Percentiles rank a stretch among this genome's conserved stretches.
Evolutionary conservation across 305 asterid species (phyloP).

Genomic region (Rubia balearica): DNA sequence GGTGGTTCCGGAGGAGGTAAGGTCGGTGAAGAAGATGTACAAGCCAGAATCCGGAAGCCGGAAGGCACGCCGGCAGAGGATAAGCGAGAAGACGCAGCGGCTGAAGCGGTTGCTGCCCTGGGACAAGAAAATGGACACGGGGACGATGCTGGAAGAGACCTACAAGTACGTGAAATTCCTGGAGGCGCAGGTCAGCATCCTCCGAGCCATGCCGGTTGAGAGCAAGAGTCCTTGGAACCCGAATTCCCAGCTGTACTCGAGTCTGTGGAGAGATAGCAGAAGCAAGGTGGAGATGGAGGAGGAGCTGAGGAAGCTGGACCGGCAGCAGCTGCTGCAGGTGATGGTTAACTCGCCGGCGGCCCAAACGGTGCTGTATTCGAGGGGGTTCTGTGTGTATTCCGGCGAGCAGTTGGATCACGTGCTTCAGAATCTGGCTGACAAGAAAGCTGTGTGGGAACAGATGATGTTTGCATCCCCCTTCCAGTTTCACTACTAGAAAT

Average conservation of each 20-base stretch:
- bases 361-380: conserved; percentile 43
- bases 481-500: background rate
- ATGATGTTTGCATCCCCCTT: conserved; percentile 19
- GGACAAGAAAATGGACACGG: conserved; percentile 57
- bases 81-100: conserved; percentile 47
- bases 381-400: conserved; percentile 53
- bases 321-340: conserved; percentile 63
- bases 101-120: conserved; percentile 57
- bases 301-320: conserved; percentile 34
- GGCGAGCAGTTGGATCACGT: conserved; percentile 19
- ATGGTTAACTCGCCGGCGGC: conserved; percentile 56
- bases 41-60: conserved; percentile 11
- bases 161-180: conserved; percentile 66
- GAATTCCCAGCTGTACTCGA: background rate
- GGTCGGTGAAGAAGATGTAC: conserved; percentile 6
- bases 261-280: too few relatives aligned
- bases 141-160: conserved; percentile 65
- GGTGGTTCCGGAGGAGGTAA: background rate
- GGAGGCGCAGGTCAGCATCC: conserved; percentile 58
- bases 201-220: conserved; percentile 55
- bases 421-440: conserved; percentile 35
- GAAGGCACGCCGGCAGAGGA: conserved; percentile 23
- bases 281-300: conserved; percentile 11
- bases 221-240: background rate
- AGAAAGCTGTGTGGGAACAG: conserved; percentile 26